Percentiles rank a stretch among this genome's conserved stretches.
These are phyloP conservation scores for Ramichloridium luteum DNA, from an alignment of 2,329 filamentous ascomycete species.

Conservation along the genomic window DNA sequence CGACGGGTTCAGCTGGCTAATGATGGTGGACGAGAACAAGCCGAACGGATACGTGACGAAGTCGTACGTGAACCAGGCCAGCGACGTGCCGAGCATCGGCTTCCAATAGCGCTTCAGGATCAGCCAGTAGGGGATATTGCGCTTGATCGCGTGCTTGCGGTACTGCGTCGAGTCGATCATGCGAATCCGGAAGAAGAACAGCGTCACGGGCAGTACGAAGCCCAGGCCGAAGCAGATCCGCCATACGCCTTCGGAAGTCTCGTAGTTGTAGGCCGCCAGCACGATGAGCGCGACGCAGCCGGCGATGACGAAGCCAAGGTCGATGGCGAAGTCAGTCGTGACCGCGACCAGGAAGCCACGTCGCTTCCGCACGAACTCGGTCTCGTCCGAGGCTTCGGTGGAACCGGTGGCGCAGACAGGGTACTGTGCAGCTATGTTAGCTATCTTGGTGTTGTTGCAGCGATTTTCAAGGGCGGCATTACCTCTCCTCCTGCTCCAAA, in stretches of 20 bases:
- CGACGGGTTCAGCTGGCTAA: conserved; percentile 47
- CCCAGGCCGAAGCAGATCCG: conserved; percentile 67
- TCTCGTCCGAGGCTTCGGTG: conserved; percentile 12
- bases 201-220: conserved; percentile 56
- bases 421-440: conserved; percentile 1
- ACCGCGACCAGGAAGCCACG: conserved; percentile 15
- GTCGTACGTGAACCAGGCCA: conserved; percentile 72
- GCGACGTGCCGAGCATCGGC: conserved; percentile 52
- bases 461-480: no score
- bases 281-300: conserved; percentile 61
- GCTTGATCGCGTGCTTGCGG: conserved; percentile 55
- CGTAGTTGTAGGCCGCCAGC: conserved; percentile 27
- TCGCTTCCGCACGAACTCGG: conserved; percentile 8
- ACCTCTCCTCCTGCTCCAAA: conserved; percentile 27
- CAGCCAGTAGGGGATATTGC: conserved; percentile 35
- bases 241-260: conserved; percentile 61
- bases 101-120: conserved; percentile 57
- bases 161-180: conserved; percentile 69
- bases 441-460: not conserved
- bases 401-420: conserved; percentile 10
- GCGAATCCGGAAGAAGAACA: conserved; percentile 58
- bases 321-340: conserved; percentile 39
- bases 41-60: conserved; percentile 56
- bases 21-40: conserved; percentile 68
- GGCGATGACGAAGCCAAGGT: conserved; percentile 68